These are phyloP conservation scores for Pistacia vera DNA, from an alignment of 345 rosid species.

Conservation along the genomic window DNA sequence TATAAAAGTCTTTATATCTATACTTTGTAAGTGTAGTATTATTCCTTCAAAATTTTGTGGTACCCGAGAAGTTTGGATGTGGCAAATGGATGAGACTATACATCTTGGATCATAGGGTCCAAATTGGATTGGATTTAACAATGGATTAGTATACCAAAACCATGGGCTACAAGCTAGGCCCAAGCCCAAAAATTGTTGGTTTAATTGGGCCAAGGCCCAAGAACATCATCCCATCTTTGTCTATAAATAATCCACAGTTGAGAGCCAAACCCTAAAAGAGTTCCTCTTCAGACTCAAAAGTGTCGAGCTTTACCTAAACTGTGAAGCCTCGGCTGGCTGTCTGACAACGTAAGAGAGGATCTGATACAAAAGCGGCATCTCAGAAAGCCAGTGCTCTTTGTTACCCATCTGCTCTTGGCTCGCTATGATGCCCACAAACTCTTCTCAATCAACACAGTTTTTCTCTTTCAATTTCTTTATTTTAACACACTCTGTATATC, in stretches of 20 bases:
- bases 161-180: not conserved
- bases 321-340: not conserved
- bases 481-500: too few species aligned
- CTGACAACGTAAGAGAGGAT: not conserved
- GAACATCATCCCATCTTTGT: not conserved
- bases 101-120: too few species aligned
- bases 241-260: not conserved
- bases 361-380: slow-evolving; percentile 20
- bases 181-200: not conserved
- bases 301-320: not conserved
- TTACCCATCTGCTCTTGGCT: slow-evolving; percentile 15
- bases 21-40: too few species aligned
- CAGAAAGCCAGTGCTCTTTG: slow-evolving; percentile 19
- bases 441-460: too few species aligned
- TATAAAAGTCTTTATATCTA: too few species aligned
- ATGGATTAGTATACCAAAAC: too few species aligned
- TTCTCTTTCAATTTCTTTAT: too few species aligned
- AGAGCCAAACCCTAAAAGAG: not conserved
- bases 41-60: too few species aligned
- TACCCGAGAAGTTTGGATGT: too few species aligned
- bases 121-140: too few species aligned
- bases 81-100: too few species aligned
- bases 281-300: not conserved
- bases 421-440: slow-evolving; percentile 20
- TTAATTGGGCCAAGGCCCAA: not conserved